Evolutionary conservation across 208 protist genomes (phyloP), one percentile per base, ranked within the genome.

Genomic region (Wallacemonas sp.): DNA sequence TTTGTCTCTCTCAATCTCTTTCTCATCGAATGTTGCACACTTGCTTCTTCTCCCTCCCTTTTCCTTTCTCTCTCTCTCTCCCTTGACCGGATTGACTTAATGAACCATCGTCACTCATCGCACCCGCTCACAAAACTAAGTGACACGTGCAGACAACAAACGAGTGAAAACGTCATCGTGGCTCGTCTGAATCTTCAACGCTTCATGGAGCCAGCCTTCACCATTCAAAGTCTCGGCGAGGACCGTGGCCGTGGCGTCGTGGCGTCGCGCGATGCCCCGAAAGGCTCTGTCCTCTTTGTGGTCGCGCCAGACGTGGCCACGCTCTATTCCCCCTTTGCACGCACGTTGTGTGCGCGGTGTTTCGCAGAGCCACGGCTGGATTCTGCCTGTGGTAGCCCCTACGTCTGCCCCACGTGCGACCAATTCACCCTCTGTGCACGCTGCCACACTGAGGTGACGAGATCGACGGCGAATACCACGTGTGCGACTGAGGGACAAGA

Each of bases 241-340:
- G 26, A 5, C 3, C 52, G 52, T 21, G 88, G 88, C 2, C 88
- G 88, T 19, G 85, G 85, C 26, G 78, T 94, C 21, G 71, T 91
- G 30, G 85, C 85, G 1, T 62, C 74, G 3, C 66, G 41, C 0
- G 70, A 63, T 3, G 65, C 88, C 52, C 60, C 63, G 30, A 58
- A 67, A 9, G 78, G 79, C 17, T 47, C 69, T 30, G 56, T 74
- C 12, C 71, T 92, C 49, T 73, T 79, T 38, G 68, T 64, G 33
- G 57, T 73, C 1, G 71, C 58, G 1, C 83, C 87, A 3, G 84
- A 90, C 66, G 76, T 92, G 24, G 73, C 85, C 0, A 78, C 88
- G 29, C 66, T 94, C 1, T 94, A 94, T 70, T 91, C 83, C 6
- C 65, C 80, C 6, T 90, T 85, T 52, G 82, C 80, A 1, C 27